Conservation (phyloP, 805 yeast species). For the Kuraishia piskuri region DNA sequence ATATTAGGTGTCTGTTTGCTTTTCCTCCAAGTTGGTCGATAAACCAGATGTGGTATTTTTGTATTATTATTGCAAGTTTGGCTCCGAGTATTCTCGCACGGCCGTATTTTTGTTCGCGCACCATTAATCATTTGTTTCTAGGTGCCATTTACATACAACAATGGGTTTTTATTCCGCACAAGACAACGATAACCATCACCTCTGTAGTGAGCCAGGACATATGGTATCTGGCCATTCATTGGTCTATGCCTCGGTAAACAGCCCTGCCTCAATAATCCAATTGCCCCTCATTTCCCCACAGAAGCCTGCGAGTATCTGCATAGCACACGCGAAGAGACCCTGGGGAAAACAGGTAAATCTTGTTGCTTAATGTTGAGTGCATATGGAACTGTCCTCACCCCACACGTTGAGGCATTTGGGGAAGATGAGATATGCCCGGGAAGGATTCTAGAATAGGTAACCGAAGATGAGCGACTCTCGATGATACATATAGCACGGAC, state of each 20-base stretch:
- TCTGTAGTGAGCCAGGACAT: too few relatives aligned
- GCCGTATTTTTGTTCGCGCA: neutral
- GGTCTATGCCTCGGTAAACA: too few relatives aligned
- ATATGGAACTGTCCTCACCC: too few relatives aligned
- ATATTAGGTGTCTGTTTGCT: conserved; percentile 7
- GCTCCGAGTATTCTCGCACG: too few relatives aligned
- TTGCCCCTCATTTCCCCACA: neutral
- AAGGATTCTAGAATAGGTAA: neutral
- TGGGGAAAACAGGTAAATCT: neutral
- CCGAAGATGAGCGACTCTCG: neutral
- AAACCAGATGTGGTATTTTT: neutral
- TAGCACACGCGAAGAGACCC: neutral
- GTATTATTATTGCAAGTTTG: too few relatives aligned
- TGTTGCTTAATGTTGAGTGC: too few relatives aligned
- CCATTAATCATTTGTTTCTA: neutral
- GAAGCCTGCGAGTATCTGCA: neutral
- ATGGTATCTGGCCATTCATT: too few relatives aligned
- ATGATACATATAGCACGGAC: neutral
- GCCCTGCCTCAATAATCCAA: neutral
- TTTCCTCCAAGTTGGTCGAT: neutral
- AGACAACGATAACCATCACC: too few relatives aligned
- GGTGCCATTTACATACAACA: neutral
- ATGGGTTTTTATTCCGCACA: too few relatives aligned
- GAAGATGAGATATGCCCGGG: neutral
- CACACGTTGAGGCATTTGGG: neutral